These are phyloP conservation scores for Syzygium aromaticum DNA, from an alignment of 345 rosid genomes.

Conservation along the genomic window DNA sequence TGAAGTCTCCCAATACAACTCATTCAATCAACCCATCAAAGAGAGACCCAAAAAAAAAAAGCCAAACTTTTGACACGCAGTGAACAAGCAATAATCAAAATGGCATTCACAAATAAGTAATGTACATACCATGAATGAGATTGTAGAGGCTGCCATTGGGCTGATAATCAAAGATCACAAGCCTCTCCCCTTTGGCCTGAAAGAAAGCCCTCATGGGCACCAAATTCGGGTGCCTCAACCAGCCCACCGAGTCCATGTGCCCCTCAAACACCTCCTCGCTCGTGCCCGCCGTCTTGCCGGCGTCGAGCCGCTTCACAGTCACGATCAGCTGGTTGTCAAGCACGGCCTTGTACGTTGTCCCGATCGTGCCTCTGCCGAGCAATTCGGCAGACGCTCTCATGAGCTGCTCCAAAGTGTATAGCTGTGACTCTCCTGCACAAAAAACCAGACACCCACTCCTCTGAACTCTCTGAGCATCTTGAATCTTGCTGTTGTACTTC, in stretches of 20 bases:
- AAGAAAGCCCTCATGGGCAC: conserved; percentile 71
- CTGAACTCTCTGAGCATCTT: background rate
- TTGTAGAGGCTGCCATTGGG: conserved; percentile 85
- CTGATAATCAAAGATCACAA: conserved; percentile 73
- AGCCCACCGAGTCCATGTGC: conserved; percentile 75
- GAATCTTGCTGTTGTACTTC: background rate
- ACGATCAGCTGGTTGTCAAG: conserved; percentile 66
- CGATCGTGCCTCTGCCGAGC: conserved; percentile 76
- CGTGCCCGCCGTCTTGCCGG: conserved; percentile 56
- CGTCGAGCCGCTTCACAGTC: conserved; percentile 81
- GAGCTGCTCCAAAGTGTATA: conserved; percentile 68
- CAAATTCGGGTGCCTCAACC: conserved; percentile 57
- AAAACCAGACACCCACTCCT: conserved; percentile 11
- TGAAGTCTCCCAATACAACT: background rate
- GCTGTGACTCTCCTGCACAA: conserved; percentile 34
- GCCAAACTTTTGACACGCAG: background rate
- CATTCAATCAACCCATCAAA: background rate
- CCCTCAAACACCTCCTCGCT: conserved; percentile 55
- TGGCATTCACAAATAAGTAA: background rate
- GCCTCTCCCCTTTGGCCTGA: conserved; percentile 84
- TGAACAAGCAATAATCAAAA: background rate
- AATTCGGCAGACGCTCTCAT: conserved; percentile 96
- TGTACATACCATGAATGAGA: conserved; percentile 74
- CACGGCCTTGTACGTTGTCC: conserved; percentile 82
- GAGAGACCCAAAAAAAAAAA: background rate